Evolutionary conservation across 1,284 basidiomycete species (phyloP), one percentile per base, ranked within the genome.

Genomic region (Cutaneotrichosporon cutaneum): DNA sequence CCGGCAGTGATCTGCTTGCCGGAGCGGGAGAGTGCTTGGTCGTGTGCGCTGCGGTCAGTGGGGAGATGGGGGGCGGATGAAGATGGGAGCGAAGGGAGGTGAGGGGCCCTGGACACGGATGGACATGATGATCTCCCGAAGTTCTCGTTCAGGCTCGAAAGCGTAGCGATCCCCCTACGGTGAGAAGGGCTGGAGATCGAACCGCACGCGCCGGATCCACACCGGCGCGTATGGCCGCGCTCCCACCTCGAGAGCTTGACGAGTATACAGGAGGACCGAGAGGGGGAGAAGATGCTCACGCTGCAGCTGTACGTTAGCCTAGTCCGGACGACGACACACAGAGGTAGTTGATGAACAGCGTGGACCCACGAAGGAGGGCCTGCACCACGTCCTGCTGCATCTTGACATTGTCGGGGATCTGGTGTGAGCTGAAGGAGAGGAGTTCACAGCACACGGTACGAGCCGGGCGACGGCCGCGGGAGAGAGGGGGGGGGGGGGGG

Each of bases 341-440:
- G 4, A 95, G 81, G 70, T 92, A 94, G 77, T 90, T 92, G 70
- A 96, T 92, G 76, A 94, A 95, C 26, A 94, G 88, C 0, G 91
- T 93, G 2, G 92, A 91, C 24, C 88, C 87, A 72, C 92, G 92
- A 22, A 90, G 83, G 5, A 94, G 82, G 11, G 91, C 89, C 1
- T 89, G 78, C 0, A 92, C 86, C 0, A 89, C 89, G 65, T 95
- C 92, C 70, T 92, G 93, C 70, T 92, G 89, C 63, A 95, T 79
- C 74, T 94, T 92, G 5, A 88, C 85, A 67, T 86, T 88, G 10
- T 92, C 90, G 5, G 92, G 90, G 14, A 94, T 81, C 92, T 94
- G 67, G 21, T 1, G 50, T 65, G 54, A 61, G 59, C 35, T 8
- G 8, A 16, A 13, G 5, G 50, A 24, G 21, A 16, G 27, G n/a